Evolutionary conservation across 768 basidiomycete genomes (phyloP).

Genomic region (Pholiota molesta): DNA sequence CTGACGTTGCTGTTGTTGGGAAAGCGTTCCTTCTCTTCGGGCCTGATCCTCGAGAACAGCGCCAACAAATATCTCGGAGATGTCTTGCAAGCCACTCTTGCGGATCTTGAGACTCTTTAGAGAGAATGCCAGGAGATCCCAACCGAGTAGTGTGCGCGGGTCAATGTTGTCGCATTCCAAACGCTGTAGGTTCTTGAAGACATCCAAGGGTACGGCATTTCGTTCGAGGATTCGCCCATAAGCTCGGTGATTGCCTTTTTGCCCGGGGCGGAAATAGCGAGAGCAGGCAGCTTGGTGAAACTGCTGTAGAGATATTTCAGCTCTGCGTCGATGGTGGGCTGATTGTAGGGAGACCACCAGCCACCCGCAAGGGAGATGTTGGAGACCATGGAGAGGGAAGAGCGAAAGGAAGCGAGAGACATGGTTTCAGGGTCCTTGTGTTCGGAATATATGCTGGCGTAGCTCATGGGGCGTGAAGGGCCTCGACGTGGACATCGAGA

Average conservation of each 20-base stretch:
- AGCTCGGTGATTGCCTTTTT: conserved; percentile 71
- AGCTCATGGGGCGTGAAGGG: conserved; percentile 76
- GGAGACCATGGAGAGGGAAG: conserved; percentile 78
- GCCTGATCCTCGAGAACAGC: conserved; percentile 81
- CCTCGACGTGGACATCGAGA: conserved; percentile 75
- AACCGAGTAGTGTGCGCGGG: conserved; percentile 79
- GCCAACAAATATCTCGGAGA: conserved; percentile 75
- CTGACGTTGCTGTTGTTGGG: conserved; percentile 45
- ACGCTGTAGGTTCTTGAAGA: conserved; percentile 82
- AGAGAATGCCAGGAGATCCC: conserved; percentile 76
- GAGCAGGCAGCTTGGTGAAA: conserved; percentile 88
- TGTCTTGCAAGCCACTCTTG: conserved; percentile 81
- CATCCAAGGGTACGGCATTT: conserved; percentile 78
- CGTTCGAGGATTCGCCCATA: conserved; percentile 68
- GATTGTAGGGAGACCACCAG: conserved; percentile 72
- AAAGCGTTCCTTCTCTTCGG: conserved; percentile 57
- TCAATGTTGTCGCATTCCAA: conserved; percentile 82
- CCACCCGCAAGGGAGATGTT: conserved; percentile 69
- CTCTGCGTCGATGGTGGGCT: conserved; percentile 65
- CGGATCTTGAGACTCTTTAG: conserved; percentile 75
- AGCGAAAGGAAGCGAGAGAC: conserved; percentile 75
- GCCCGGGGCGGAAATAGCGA: conserved; percentile 66
- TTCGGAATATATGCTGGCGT: conserved; percentile 58
- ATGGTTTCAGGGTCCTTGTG: conserved; percentile 72
- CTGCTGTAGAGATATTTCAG: conserved; percentile 88